Evolutionary conservation across 148 eudicot genomes (phyloP).

Genomic region (Amaranthus hypochondriacus): DNA sequence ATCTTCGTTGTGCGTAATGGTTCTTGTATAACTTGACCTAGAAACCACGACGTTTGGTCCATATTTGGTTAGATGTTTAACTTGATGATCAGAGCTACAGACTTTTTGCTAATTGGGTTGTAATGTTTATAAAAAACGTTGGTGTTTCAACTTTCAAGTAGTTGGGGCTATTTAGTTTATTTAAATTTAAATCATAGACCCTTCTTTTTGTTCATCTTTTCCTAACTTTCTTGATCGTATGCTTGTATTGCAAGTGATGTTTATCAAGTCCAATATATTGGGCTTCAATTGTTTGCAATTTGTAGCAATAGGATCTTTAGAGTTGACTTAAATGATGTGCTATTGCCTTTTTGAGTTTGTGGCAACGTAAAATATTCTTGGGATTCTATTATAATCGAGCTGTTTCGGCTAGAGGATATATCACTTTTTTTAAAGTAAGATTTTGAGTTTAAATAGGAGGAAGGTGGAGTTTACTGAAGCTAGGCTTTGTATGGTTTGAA

Average conservation of each 20-base stretch:
- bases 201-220: not conserved
- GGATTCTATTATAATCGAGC: too few relatives aligned
- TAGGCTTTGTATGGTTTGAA: too few relatives aligned
- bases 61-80: constrained; percentile 27
- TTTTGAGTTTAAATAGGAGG: too few relatives aligned
- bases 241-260: constrained; percentile 6
- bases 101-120: constrained; percentile 46
- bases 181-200: constrained; percentile 19
- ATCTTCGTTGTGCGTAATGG: constrained; percentile 18
- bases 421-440: too few relatives aligned
- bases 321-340: too few relatives aligned
- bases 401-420: too few relatives aligned
- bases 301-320: too few relatives aligned
- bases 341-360: too few relatives aligned
- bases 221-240: not conserved
- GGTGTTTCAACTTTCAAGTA: constrained; percentile 27
- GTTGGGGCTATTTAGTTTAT: constrained; percentile 27
- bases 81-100: constrained; percentile 28
- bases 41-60: constrained; percentile 24
- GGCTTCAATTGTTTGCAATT: too few relatives aligned
- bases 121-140: constrained; percentile 34
- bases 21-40: constrained; percentile 29
- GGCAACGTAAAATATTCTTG: too few relatives aligned
- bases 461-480: too few relatives aligned
- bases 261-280: too few relatives aligned